A percentile compares a stretch with the other conserved stretches of the same genome.
Conservation (phyloP, 148 eudicot species). For the Salicornia ramosissima region DNA sequence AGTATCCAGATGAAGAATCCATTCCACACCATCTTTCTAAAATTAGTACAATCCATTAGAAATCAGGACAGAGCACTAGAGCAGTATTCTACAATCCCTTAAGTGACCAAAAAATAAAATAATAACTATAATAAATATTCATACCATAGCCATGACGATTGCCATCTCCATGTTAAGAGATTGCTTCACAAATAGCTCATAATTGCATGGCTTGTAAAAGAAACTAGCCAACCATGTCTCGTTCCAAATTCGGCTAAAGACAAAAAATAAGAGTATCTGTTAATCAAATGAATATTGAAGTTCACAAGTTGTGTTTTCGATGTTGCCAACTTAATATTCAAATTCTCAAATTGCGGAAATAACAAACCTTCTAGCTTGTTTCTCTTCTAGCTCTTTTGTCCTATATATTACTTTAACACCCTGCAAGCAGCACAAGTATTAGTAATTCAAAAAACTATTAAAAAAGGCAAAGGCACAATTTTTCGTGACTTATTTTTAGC, state of each 20-base stretch:
- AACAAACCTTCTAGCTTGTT: constrained; percentile 80
- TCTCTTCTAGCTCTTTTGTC: constrained; percentile 77
- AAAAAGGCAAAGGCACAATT: constrained; percentile 13
- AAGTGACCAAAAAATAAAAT: background rate
- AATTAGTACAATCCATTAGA: background rate
- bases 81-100: background rate
- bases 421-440: constrained; percentile 27
- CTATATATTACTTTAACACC: constrained; percentile 84
- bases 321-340: background rate
- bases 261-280: constrained; percentile 2
- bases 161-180: constrained; percentile 97
- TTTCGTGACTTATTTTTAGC: too few species aligned
- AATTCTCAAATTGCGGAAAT: constrained; percentile 1
- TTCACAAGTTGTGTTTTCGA: background rate
- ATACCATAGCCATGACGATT: constrained; percentile 87
- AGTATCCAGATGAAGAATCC: constrained; percentile 94
- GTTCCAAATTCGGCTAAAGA: constrained; percentile 82
- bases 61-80: background rate
- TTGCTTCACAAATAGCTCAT: constrained; percentile 92
- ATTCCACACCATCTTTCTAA: constrained; percentile 72
- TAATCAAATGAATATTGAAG: constrained; percentile 4
- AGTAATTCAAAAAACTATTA: background rate
- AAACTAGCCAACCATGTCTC: constrained; percentile 95
- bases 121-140: too few species aligned
- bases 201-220: constrained; percentile 95